Percentiles rank a stretch among this genome's conserved stretches.
Conservation (phyloP, 768 basidiomycete species). For the Lyophyllum atratum region DNA sequence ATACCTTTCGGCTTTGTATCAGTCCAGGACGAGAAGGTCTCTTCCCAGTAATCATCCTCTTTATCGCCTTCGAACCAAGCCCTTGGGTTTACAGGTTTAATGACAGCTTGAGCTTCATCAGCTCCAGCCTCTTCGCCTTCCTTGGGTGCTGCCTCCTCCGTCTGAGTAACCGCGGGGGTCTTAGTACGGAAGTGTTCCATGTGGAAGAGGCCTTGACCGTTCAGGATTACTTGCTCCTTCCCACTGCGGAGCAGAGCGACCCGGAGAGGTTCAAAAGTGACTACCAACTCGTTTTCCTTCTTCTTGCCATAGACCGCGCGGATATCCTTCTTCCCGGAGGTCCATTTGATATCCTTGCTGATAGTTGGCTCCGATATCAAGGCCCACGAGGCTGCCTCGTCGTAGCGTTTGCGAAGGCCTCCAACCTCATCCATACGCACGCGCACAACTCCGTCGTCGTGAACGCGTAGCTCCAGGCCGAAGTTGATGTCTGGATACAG, state of each 20-base stretch:
- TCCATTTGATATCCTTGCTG: slow-evolving; percentile 64
- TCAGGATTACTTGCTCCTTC: slow-evolving; percentile 84
- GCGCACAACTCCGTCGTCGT: slow-evolving; percentile 87
- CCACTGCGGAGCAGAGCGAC: slow-evolving; percentile 73
- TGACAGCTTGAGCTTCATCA: slow-evolving; percentile 50
- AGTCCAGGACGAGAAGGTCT: slow-evolving; percentile 82
- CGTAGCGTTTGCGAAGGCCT: slow-evolving; percentile 80
- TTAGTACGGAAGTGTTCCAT: slow-evolving; percentile 97
- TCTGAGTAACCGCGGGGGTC: slow-evolving; percentile 41
- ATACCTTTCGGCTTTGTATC: slow-evolving; percentile 96
- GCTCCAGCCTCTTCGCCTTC: slow-evolving; percentile 43
- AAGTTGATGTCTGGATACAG: slow-evolving; percentile 87
- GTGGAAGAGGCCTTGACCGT: slow-evolving; percentile 87
- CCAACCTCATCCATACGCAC: slow-evolving; percentile 89
- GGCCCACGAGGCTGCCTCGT: slow-evolving; percentile 92
- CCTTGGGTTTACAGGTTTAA: slow-evolving; percentile 50
- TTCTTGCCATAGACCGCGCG: slow-evolving; percentile 67
- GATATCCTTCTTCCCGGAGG: slow-evolving; percentile 61
- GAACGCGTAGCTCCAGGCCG: slow-evolving; percentile 78
- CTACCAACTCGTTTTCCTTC: slow-evolving; percentile 63
- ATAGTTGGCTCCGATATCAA: slow-evolving; percentile 71
- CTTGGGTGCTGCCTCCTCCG: slow-evolving; percentile 41
- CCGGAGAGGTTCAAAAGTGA: slow-evolving; percentile 76
- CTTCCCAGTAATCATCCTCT: slow-evolving; percentile 89
- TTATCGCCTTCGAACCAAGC: slow-evolving; percentile 90